A percentile compares a stretch with the other conserved stretches of the same genome.
Evolutionary conservation across 768 basidiomycete species (phyloP).

Genomic region (Bullera alba): DNA sequence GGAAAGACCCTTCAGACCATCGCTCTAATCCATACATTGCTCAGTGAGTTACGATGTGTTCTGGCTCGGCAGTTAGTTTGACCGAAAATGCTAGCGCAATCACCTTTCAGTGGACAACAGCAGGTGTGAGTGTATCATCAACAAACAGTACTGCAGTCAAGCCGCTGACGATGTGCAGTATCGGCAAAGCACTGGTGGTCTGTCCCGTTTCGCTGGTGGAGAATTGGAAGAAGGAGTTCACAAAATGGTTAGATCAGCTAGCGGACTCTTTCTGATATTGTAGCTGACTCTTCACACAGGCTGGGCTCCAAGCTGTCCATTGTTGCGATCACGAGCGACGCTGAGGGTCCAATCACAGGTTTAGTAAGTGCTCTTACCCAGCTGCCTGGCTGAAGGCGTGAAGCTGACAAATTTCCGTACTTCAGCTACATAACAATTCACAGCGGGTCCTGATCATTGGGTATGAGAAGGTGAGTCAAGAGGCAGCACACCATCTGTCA

Average conservation of each 20-base stretch:
- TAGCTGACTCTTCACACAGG: too few species aligned
- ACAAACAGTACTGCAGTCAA: too few species aligned
- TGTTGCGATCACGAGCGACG: constrained; percentile 55
- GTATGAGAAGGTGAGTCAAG: constrained; percentile 62
- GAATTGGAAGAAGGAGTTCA: constrained; percentile 95
- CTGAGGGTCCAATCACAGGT: constrained; percentile 54
- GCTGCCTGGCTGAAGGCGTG: background rate
- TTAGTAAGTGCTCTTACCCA: constrained; percentile 54
- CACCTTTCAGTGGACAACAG: too few species aligned
- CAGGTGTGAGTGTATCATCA: too few species aligned
- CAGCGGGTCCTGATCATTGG: constrained; percentile 82
- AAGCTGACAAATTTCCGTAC: too few species aligned
- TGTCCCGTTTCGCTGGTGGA: constrained; percentile 85
- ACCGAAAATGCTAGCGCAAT: constrained; percentile 18
- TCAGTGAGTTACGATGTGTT: constrained; percentile 56
- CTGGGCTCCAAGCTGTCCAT: constrained; percentile 57
- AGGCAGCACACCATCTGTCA: background rate
- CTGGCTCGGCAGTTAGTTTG: background rate
- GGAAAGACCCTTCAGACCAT: constrained; percentile 93
- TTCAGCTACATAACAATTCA: constrained; percentile 22
- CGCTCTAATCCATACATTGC: constrained; percentile 80
- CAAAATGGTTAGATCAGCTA: constrained; percentile 81
- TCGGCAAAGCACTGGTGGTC: constrained; percentile 81
- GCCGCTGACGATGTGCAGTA: too few species aligned
- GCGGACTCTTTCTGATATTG: too few species aligned